These are phyloP conservation scores for Centrapalus pauciflorus DNA, from an alignment of 129 eudicot genomes.

Conservation along the genomic window DNA sequence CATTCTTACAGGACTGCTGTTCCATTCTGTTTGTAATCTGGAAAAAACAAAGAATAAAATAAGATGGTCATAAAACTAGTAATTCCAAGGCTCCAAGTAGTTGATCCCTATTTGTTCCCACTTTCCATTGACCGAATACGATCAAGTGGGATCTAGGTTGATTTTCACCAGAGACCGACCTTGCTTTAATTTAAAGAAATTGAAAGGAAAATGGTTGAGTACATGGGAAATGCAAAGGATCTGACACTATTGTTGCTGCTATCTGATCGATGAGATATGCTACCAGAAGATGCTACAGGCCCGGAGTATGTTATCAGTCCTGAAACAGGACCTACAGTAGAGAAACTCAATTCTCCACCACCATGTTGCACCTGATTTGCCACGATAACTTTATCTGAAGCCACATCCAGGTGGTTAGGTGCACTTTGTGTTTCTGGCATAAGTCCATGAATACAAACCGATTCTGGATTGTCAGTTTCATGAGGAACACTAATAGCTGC, in stretches of 20 bases:
- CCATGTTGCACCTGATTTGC: slow-evolving; percentile 20
- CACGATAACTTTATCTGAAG: slow-evolving; percentile 14
- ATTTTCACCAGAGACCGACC: too few relatives aligned
- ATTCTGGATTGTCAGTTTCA: too few relatives aligned
- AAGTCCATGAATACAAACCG: neutral
- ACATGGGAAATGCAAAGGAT: slow-evolving; percentile 96
- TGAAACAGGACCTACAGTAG: slow-evolving; percentile 38
- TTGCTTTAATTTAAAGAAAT: too few relatives aligned
- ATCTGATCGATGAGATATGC: slow-evolving; percentile 77
- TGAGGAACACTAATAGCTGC: neutral
- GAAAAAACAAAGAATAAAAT: neutral
- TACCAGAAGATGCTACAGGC: slow-evolving; percentile 55
- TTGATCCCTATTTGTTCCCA: neutral
- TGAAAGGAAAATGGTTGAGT: slow-evolving; percentile 13
- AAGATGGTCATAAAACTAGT: neutral
- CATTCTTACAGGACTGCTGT: slow-evolving; percentile 85
- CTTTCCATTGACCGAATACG: too few relatives aligned
- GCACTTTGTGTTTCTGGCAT: slow-evolving; percentile 14
- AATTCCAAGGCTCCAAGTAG: neutral
- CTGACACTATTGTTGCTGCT: slow-evolving; percentile 77
- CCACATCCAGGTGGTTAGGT: slow-evolving; percentile 22
- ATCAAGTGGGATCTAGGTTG: too few relatives aligned
- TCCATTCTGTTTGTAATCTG: slow-evolving; percentile 78
- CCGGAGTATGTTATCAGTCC: slow-evolving; percentile 46
- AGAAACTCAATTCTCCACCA: slow-evolving; percentile 67